phyloP scores from a whole-genome alignment of 2,329 filamentous ascomycete genomes.

The Verticillium nubilum region DNA sequence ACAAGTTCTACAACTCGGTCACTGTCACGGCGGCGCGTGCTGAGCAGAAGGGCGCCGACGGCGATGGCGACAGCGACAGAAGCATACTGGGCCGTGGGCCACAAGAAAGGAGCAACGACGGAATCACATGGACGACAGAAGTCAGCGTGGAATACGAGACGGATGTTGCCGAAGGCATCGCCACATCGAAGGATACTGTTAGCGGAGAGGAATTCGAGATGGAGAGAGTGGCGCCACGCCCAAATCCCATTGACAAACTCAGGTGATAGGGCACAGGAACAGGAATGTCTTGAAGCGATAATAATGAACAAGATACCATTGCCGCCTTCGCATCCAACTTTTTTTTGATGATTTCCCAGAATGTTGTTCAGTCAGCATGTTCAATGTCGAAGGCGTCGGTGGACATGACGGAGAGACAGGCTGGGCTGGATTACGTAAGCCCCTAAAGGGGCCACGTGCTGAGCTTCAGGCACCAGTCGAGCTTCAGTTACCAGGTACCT shows the following conservation, averaged over 20 bases:
- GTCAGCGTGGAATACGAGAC: conserved; percentile 1
- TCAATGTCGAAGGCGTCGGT: too few relatives aligned
- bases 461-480: too few relatives aligned
- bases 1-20: conserved; percentile 3
- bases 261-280: background rate
- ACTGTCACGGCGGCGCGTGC: background rate
- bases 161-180: background rate
- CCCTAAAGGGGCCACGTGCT: too few relatives aligned
- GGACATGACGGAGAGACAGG: too few relatives aligned
- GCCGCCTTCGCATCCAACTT: background rate
- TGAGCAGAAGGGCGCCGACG: conserved; percentile 1
- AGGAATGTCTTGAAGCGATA: background rate
- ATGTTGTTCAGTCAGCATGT: too few relatives aligned
- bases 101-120: background rate
- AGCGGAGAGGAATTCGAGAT: background rate
- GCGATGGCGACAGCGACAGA: conserved; percentile 6
- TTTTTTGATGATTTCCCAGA: too few relatives aligned
- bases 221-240: background rate
- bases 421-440: too few relatives aligned
- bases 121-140: conserved; percentile 1
- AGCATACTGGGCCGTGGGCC: conserved; percentile 4
- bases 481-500: too few relatives aligned
- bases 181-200: background rate
- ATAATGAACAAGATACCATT: background rate
- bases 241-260: background rate